Percentiles rank a stretch among this genome's conserved stretches.
phyloP scores from a whole-genome alignment of 225 moss, liverwort and hornwort genomes.

The Sphagnum contortum region DNA sequence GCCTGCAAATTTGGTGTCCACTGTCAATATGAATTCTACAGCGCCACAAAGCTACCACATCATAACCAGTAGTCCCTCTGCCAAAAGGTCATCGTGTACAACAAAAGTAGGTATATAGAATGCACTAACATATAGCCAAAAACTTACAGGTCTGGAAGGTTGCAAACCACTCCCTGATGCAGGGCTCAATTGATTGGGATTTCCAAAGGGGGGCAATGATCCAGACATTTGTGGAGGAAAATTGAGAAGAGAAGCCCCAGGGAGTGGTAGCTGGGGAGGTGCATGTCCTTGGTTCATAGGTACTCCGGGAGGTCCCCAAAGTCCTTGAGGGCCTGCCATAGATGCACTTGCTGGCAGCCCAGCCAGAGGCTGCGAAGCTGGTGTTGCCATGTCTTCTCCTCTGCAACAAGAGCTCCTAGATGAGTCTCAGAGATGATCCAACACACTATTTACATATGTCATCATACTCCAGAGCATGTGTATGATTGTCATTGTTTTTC shows the following conservation, averaged over 20 bases:
- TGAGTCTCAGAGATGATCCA: not conserved
- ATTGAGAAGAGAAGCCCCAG: conserved; percentile 28
- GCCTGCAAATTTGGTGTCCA: conserved; percentile 18
- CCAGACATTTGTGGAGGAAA: conserved; percentile 15
- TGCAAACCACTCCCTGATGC: conserved; percentile 24
- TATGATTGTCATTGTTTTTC: no score
- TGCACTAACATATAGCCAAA: not conserved
- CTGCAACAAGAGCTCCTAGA: conserved; percentile 12
- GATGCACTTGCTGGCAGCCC: conserved; percentile 39
- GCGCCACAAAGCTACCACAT: no score
- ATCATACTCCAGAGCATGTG: no score
- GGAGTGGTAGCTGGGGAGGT: conserved; percentile 28
- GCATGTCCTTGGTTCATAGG: conserved; percentile 40
- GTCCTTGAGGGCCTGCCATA: conserved; percentile 35
- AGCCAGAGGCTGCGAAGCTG: conserved; percentile 70
- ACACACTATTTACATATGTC: not conserved
- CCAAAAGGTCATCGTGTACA: not conserved
- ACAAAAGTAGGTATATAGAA: conserved; percentile 1
- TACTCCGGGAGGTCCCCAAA: conserved; percentile 58
- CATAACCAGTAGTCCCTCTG: not conserved
- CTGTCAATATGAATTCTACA: no score
- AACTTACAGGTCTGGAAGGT: conserved; percentile 22
- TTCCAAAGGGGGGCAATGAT: conserved; percentile 13
- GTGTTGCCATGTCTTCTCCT: conserved; percentile 47
- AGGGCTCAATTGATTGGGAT: conserved; percentile 21